Evolutionary conservation across 768 basidiomycete genomes (phyloP).

Genomic region (Dacryopinax primogenitus): DNA sequence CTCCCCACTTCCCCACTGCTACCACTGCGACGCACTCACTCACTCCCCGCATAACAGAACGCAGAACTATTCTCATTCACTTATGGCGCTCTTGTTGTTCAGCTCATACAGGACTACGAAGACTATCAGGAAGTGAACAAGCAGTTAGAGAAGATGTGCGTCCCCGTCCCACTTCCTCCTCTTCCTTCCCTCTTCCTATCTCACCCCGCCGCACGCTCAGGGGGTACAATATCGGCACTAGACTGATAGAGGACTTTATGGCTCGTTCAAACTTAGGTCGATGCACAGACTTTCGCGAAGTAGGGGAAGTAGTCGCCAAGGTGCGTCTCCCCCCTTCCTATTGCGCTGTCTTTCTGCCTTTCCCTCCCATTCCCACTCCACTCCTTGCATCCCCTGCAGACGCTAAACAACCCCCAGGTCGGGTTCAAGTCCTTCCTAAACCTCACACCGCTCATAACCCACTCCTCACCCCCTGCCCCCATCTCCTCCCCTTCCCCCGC

Average conservation of each 20-base stretch:
- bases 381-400: no score
- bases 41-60: slow-evolving; percentile 43
- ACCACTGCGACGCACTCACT: neutral
- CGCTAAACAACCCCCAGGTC: no score
- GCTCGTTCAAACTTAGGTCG: slow-evolving; percentile 84
- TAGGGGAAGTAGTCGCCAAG: slow-evolving; percentile 91
- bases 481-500: slow-evolving; percentile 35
- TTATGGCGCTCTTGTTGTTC: slow-evolving; percentile 94
- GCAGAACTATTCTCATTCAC: slow-evolving; percentile 94
- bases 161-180: neutral
- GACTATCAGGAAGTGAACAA: slow-evolving; percentile 79
- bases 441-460: slow-evolving; percentile 70
- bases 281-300: slow-evolving; percentile 86
- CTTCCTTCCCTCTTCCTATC: neutral
- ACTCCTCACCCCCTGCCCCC: slow-evolving; percentile 40
- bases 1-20: no score
- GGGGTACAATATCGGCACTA: slow-evolving; percentile 96
- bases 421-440: slow-evolving; percentile 98
- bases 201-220: slow-evolving; percentile 31
- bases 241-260: slow-evolving; percentile 93
- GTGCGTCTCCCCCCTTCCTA: slow-evolving; percentile 32
- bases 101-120: slow-evolving; percentile 97
- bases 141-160: slow-evolving; percentile 76
- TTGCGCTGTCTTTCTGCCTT: neutral
- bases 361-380: neutral